Evolutionary conservation across 345 rosid genomes (phyloP), one percentile per base, ranked within the genome.

Genomic region (Citrus hindsii): DNA sequence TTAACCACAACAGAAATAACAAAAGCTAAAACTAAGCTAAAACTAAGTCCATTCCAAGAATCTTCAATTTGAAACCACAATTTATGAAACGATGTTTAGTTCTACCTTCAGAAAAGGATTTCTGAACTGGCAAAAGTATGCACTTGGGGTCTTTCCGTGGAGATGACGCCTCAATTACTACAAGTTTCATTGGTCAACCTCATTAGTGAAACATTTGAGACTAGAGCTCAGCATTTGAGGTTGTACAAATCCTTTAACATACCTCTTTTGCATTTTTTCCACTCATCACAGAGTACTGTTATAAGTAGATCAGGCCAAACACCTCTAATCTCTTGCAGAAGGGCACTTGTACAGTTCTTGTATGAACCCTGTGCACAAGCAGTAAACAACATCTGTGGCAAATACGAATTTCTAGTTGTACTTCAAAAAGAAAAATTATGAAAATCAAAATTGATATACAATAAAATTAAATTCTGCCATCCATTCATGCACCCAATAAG

Each of bases 211-310:
- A 18, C 55, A 56, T 30, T 72, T 24, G 33, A 82, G 30, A 71
- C 68, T 27, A 76, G 71, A 79, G 67, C 35, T 65, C 46, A 68
- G 27, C 27, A 76, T 65, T 64, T 59, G 70, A 64, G 67, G 59
- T 67, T 67, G 71, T 22, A 62, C 2, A 19, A 53, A 53, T 53
- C 58, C 58, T 18, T 22, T 61, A 42, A 83, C 70, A 75, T 89
- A 88, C 99, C 99, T 90, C 88, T 88, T 88, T 94, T 96, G 90
- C 99, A 96, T 83, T 89, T 90, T 81, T 88, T 92, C 99, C 99
- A 97, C 86, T 94, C 98, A 87, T 92, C 90, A 86, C 84, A 79
- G 37, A 97, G 82, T 69, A 93, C 92, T 3, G 83, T 83, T 79
- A 91, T 68, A 77, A 97, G 88, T 71, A 90, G 84, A 88, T 97